Percentiles rank a stretch among this genome's conserved stretches.
phyloP scores from a whole-genome alignment of 768 basidiomycete genomes.

The Cubamyces lactineus region DNA sequence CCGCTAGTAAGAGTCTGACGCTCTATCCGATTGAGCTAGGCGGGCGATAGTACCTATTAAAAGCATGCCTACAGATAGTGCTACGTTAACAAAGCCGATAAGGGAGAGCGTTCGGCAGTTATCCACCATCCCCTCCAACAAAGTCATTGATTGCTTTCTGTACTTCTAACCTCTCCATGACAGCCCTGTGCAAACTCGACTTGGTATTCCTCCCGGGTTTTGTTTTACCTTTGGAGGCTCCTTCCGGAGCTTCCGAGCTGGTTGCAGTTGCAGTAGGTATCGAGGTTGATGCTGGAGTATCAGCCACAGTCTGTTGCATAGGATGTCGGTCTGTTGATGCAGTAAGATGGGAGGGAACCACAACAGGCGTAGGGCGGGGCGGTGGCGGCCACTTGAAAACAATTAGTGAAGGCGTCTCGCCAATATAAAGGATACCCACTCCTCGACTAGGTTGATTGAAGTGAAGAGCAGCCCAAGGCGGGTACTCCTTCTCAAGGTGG shows the following conservation, averaged over 20 bases:
- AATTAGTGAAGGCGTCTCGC: neutral
- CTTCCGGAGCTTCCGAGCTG: constrained; percentile 4
- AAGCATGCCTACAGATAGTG: neutral
- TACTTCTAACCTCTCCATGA: constrained; percentile 75
- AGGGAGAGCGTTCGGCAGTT: neutral
- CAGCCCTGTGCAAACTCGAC: constrained; percentile 73
- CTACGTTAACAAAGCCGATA: too few species aligned
- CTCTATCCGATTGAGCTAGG: constrained; percentile 38
- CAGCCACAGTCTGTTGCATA: neutral
- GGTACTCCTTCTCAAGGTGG: constrained; percentile 78
- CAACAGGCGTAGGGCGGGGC: constrained; percentile 75
- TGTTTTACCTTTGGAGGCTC: constrained; percentile 28
- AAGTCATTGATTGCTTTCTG: constrained; percentile 68
- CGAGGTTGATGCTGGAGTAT: neutral
- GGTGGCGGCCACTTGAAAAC: constrained; percentile 77
- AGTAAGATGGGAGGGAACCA: constrained; percentile 71
- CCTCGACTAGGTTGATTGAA: constrained; percentile 84
- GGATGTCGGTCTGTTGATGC: constrained; percentile 21
- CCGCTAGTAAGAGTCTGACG: constrained; percentile 59
- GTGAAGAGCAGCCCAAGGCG: constrained; percentile 87
- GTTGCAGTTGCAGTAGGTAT: neutral
- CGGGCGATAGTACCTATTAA: neutral
- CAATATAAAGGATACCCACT: constrained; percentile 46
- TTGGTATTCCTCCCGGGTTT: constrained; percentile 40
- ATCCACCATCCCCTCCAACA: constrained; percentile 15